Conservation (phyloP, 371 early-diverging fungal species). For the Batrachochytrium dendrobatidis region DNA sequence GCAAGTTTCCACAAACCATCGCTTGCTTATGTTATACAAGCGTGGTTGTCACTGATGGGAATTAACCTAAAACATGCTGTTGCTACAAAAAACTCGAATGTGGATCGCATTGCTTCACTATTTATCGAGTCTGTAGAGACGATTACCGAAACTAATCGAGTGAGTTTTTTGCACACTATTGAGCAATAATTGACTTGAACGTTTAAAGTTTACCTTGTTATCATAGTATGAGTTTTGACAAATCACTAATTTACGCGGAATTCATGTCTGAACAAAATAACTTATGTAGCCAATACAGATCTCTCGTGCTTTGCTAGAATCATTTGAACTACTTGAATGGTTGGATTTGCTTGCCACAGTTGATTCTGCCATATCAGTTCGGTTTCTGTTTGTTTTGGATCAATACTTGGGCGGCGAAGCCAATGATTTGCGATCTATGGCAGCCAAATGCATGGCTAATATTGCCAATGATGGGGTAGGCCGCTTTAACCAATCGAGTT, state of each 20-base stretch:
- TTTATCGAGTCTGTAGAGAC: conserved; percentile 2
- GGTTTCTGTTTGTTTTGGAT: neutral
- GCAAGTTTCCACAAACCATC: neutral
- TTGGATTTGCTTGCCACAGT: neutral
- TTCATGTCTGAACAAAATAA: no score
- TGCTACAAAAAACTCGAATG: neutral
- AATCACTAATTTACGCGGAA: no score
- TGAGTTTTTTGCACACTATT: no score
- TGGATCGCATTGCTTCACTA: neutral
- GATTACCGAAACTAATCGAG: no score
- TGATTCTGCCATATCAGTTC: neutral
- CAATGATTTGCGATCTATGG: neutral
- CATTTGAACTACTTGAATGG: neutral
- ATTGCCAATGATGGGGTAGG: conserved; percentile 3
- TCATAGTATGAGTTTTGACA: no score
- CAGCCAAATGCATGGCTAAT: neutral
- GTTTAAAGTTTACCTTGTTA: no score
- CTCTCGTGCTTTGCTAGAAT: neutral
- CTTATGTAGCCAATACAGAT: no score
- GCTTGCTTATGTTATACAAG: neutral
- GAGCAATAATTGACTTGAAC: no score
- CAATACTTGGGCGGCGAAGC: neutral
- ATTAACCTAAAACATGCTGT: neutral
- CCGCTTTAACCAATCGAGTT: neutral
- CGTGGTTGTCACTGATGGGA: neutral